Conservation (phyloP, 257 asterid species). For the Haberlea rhodopensis region DNA sequence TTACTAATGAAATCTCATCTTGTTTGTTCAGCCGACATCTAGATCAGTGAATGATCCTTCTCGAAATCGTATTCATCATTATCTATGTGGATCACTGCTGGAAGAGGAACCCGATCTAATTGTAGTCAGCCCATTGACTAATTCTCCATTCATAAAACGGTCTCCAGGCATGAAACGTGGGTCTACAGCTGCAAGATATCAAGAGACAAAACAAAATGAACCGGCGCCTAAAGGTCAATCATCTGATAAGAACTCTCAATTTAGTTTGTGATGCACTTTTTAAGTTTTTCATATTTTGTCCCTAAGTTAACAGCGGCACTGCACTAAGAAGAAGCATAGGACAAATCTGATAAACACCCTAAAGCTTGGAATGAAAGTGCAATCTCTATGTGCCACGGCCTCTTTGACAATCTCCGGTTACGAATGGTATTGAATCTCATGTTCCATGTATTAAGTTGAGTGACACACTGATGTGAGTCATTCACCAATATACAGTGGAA, state of each 20-base stretch:
- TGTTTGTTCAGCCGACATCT: constrained; percentile 47
- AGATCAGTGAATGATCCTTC: constrained; percentile 57
- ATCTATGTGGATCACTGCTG: constrained; percentile 67
- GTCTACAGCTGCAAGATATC: constrained; percentile 28
- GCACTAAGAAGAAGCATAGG: too few relatives aligned
- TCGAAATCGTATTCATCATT: constrained; percentile 61
- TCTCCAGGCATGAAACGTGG: constrained; percentile 49
- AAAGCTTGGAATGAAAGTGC: too few relatives aligned
- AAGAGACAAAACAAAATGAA: constrained; percentile 36
- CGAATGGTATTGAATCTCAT: neutral
- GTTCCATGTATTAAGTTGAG: neutral
- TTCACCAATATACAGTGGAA: neutral
- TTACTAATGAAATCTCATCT: neutral
- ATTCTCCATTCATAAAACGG: constrained; percentile 41
- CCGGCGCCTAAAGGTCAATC: constrained; percentile 17
- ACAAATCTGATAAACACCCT: too few relatives aligned
- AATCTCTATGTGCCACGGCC: neutral
- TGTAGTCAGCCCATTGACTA: constrained; percentile 44
- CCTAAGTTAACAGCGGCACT: too few relatives aligned
- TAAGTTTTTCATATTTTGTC: neutral
- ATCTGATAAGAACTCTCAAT: constrained; percentile 24
- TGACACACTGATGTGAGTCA: neutral
- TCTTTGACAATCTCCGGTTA: neutral
- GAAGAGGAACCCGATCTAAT: constrained; percentile 61
- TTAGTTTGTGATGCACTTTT: constrained; percentile 24